Evolutionary conservation across 805 yeast species (phyloP).

Genomic region (Barnettozyma wickerhamii): DNA sequence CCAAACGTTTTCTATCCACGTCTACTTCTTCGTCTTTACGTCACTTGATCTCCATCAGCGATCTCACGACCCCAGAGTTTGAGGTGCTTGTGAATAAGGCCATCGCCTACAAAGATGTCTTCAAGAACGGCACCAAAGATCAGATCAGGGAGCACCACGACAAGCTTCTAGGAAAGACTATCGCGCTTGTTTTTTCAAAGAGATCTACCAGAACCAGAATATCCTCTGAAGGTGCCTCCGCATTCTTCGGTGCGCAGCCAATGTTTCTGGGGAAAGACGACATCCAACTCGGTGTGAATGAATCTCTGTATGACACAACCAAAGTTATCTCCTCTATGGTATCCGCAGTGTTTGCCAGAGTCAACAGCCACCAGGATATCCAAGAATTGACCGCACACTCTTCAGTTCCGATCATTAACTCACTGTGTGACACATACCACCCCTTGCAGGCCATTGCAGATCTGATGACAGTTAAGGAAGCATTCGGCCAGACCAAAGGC

Average conservation of each 20-base stretch:
- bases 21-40: constrained; percentile 29
- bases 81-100: constrained; percentile 70
- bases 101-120: constrained; percentile 54
- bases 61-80: constrained; percentile 70
- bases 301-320: constrained; percentile 83
- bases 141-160: constrained; percentile 34
- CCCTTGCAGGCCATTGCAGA: constrained; percentile 96
- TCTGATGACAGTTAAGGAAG: constrained; percentile 77
- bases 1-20: constrained; percentile 18
- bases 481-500: constrained; percentile 52
- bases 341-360: constrained; percentile 96
- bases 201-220: constrained; percentile 95
- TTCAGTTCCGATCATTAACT: constrained; percentile 86
- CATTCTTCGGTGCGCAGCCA: constrained; percentile 91
- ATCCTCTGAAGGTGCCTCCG: constrained; percentile 90
- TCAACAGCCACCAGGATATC: constrained; percentile 79
- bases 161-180: constrained; percentile 72
- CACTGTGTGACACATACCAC: constrained; percentile 88
- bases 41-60: constrained; percentile 80
- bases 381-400: constrained; percentile 73
- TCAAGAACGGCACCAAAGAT: constrained; percentile 47
- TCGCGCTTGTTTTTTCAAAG: constrained; percentile 81
- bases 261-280: constrained; percentile 96
- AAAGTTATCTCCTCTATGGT: constrained; percentile 93
- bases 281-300: constrained; percentile 94